A percentile compares a stretch with the other conserved stretches of the same genome.
Conservation (phyloP, 306 rosid genomes). For the Hippophae rhamnoides region DNA sequence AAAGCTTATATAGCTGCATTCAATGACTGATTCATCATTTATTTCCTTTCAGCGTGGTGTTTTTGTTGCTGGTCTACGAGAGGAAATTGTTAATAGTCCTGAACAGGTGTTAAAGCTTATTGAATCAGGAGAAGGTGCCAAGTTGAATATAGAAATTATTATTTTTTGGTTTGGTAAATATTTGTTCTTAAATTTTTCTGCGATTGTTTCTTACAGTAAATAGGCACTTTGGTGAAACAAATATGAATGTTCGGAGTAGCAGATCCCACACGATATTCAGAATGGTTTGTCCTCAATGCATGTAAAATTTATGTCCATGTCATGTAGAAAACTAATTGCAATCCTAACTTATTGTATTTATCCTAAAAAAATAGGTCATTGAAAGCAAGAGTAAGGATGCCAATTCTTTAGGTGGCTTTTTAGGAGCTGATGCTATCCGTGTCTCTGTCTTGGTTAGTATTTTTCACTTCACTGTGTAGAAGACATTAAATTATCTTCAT, state of each 20-base stretch:
- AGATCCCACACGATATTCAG: slow-evolving; percentile 96
- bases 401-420: slow-evolving; percentile 29
- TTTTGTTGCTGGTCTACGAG: slow-evolving; percentile 84
- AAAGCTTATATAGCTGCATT: neutral
- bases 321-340: neutral
- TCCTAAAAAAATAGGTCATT: slow-evolving; percentile 49
- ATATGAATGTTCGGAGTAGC: slow-evolving; percentile 90
- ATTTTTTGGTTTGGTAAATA: neutral
- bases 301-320: neutral
- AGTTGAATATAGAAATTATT: slow-evolving; percentile 5
- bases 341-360: neutral
- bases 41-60: slow-evolving; percentile 58
- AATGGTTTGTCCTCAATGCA: slow-evolving; percentile 47
- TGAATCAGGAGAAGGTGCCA: slow-evolving; percentile 74
- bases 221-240: slow-evolving; percentile 94
- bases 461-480: slow-evolving; percentile 8
- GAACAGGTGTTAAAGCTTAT: slow-evolving; percentile 77
- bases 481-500: slow-evolving; percentile 5
- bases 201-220: slow-evolving; percentile 41
- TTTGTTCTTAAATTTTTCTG: slow-evolving; percentile 11
- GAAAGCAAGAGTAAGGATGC: slow-evolving; percentile 84
- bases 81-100: slow-evolving; percentile 73
- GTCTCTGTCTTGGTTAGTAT: slow-evolving; percentile 89
- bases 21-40: slow-evolving; percentile 18
- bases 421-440: slow-evolving; percentile 56